Evolutionary conservation across 108 stramenopile species (phyloP).

Genomic region (Cyclostephanos tholiformis): DNA sequence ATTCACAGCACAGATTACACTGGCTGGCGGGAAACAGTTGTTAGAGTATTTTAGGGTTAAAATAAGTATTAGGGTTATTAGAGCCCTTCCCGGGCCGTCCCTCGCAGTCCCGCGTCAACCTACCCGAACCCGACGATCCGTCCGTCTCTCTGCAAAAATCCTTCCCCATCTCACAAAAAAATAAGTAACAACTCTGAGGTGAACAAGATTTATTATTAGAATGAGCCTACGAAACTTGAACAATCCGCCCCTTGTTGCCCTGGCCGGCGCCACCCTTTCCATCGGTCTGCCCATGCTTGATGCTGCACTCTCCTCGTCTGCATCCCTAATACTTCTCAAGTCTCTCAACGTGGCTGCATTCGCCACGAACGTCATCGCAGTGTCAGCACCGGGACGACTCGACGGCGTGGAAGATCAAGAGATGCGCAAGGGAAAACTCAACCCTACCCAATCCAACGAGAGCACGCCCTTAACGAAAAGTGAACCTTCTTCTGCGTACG

Average conservation of each 20-base stretch:
- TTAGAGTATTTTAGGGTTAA: background rate
- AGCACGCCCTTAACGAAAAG: background rate
- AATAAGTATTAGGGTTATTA: background rate
- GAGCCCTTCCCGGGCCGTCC: too few species aligned
- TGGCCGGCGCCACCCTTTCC: conserved; percentile 43
- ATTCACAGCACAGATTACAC: too few species aligned
- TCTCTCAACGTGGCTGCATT: conserved; percentile 53
- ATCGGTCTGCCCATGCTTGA: conserved; percentile 52
- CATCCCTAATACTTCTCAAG: conserved; percentile 38
- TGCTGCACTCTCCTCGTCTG: conserved; percentile 23
- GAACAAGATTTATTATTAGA: too few species aligned
- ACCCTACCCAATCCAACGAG: conserved; percentile 32
- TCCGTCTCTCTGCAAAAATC: background rate
- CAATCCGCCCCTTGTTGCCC: conserved; percentile 53
- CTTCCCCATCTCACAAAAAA: background rate
- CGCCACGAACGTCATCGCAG: conserved; percentile 53
- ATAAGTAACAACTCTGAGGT: too few species aligned
- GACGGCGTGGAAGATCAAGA: conserved; percentile 55
- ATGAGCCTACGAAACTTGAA: conserved; percentile 52
- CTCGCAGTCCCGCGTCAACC: too few species aligned
- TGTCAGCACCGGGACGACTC: conserved; percentile 63
- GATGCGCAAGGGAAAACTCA: conserved; percentile 45
- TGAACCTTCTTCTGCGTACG: conserved; percentile 9
- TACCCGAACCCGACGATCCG: background rate
- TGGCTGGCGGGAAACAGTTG: too few species aligned